phyloP scores from a whole-genome alignment of 1,139 yeast genomes.

The Kodamaea sp. region DNA sequence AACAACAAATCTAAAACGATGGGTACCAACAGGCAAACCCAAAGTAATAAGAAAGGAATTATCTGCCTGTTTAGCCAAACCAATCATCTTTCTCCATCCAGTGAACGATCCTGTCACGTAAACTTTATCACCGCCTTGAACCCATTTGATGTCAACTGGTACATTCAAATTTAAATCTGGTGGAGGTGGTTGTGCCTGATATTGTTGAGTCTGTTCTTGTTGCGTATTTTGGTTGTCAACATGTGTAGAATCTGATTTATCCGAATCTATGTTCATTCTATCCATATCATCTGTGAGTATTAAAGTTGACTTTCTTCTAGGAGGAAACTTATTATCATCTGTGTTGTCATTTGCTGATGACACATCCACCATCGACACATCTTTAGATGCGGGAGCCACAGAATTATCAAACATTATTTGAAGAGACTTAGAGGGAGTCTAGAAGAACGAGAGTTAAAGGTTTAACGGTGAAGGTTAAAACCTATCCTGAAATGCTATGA shows the following conservation, averaged over 20 bases:
- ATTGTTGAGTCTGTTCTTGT: slow-evolving; percentile 8
- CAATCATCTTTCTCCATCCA: slow-evolving; percentile 51
- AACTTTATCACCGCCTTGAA: slow-evolving; percentile 89
- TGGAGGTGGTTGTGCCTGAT: slow-evolving; percentile 15
- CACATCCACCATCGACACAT: slow-evolving; percentile 45
- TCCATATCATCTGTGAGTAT: slow-evolving; percentile 44
- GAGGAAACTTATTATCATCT: slow-evolving; percentile 18
- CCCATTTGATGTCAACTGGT: slow-evolving; percentile 86
- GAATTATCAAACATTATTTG: no score
- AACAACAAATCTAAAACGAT: slow-evolving; percentile 45
- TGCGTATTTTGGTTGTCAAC: slow-evolving; percentile 5
- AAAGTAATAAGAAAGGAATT: slow-evolving; percentile 37
- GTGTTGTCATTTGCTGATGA: slow-evolving; percentile 18
- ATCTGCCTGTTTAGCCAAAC: slow-evolving; percentile 48
- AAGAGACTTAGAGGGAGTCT: no score
- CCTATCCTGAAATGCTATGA: no score
- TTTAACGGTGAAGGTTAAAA: no score
- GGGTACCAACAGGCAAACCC: slow-evolving; percentile 48
- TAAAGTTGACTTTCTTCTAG: slow-evolving; percentile 39
- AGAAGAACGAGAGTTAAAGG: no score
- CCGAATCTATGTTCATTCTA: slow-evolving; percentile 30
- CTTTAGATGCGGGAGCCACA: slow-evolving; percentile 16
- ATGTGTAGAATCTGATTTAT: no score
- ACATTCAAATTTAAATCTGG: slow-evolving; percentile 40
- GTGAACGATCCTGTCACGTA: slow-evolving; percentile 50